Evolutionary conservation across 805 yeast species (phyloP).

Genomic region (Hanseniaspora nectarophila): DNA sequence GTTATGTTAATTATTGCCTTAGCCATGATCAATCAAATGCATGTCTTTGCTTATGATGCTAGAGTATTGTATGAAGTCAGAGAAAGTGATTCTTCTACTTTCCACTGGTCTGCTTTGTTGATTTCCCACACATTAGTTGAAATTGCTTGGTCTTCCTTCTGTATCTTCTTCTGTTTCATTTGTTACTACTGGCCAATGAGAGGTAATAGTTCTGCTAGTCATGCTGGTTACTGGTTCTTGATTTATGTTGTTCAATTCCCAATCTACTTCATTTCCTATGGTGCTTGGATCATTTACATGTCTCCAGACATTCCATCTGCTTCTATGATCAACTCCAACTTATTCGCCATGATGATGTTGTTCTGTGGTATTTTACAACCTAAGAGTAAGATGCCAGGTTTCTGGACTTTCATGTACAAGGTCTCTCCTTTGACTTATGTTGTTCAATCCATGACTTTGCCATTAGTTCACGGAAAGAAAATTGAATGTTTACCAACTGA

Average conservation of each 20-base stretch:
- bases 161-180: conserved; percentile 36
- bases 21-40: conserved; percentile 49
- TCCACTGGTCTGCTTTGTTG: conserved; percentile 53
- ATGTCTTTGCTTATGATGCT: conserved; percentile 47
- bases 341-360: conserved; percentile 43
- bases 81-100: conserved; percentile 62
- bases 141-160: conserved; percentile 35
- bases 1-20: conserved; percentile 42
- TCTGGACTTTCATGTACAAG: conserved; percentile 40
- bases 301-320: conserved; percentile 36
- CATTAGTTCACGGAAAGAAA: conserved; percentile 32
- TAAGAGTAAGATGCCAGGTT: conserved; percentile 34
- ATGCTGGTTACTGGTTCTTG: conserved; percentile 44
- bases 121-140: conserved; percentile 35
- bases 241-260: conserved; percentile 40
- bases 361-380: conserved; percentile 46
- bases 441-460: conserved; percentile 33
- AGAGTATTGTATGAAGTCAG: conserved; percentile 59
- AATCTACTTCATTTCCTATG: conserved; percentile 40
- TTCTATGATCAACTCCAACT: conserved; percentile 33
- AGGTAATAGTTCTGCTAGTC: conserved; percentile 33
- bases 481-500: conserved; percentile 32
- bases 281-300: conserved; percentile 38
- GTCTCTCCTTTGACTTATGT: conserved; percentile 40
- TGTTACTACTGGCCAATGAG: conserved; percentile 41